Percentiles rank a stretch among this genome's conserved stretches.
These are phyloP conservation scores for Tricholoma flavovirens DNA, from an alignment of 768 basidiomycete genomes.

Conservation along the genomic window DNA sequence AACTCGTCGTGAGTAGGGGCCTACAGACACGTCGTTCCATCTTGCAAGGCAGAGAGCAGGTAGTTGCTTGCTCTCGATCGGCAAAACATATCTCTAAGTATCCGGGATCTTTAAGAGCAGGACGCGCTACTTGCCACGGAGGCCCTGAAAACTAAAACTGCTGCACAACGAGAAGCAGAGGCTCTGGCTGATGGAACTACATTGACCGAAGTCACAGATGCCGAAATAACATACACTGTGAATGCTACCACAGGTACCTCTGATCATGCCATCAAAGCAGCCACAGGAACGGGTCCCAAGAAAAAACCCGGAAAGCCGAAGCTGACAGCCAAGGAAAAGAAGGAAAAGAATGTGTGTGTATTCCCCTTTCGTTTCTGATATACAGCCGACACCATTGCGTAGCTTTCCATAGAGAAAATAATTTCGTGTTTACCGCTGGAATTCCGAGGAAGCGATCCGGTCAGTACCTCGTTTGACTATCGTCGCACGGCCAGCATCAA, in stretches of 20 bases:
- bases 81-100: not conserved
- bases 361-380: not conserved
- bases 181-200: conserved; percentile 35
- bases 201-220: conserved; percentile 34
- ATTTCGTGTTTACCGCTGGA: conserved; percentile 79
- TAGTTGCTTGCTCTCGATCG: conserved; percentile 20
- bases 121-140: conserved; percentile 54
- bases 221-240: conserved; percentile 34
- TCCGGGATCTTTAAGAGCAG: conserved; percentile 39
- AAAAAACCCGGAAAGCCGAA: conserved; percentile 61
- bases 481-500: not conserved
- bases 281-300: conserved; percentile 36
- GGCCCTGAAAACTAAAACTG: conserved; percentile 37
- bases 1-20: conserved; percentile 37
- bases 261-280: conserved; percentile 22
- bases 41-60: conserved; percentile 59
- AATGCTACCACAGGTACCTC: conserved; percentile 35
- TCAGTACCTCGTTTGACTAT: conserved; percentile 30
- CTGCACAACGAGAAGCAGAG: conserved; percentile 28
- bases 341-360: conserved; percentile 61
- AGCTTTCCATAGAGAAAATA: conserved; percentile 65
- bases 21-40: conserved; percentile 52
- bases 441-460: conserved; percentile 85
- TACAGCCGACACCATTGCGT: not conserved
- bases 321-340: conserved; percentile 75